Base-by-base conservation (phyloP, 768 basidiomycete genomes). In the Amanita pseudoporphyria region DNA sequence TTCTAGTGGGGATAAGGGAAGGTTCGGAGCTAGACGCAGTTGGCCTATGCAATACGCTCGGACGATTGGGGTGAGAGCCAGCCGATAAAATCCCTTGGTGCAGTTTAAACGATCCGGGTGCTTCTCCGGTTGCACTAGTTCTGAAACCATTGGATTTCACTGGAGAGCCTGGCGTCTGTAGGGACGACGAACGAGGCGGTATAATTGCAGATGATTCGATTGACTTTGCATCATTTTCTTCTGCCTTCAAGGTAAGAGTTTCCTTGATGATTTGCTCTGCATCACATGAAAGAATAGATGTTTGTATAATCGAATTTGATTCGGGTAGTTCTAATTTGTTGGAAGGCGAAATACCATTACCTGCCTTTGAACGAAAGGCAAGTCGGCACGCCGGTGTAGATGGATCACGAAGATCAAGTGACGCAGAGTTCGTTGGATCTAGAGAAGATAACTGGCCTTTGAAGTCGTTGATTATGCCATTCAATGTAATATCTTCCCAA, bases 1-100 rank as follows among this genome's bases (percentile, higher is more conserved):
- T n/a, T 32, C 68, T 68, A 26, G 59, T 64, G 19, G 81, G 72
- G 44, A 89, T 62, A 39, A 90, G 71, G 4, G 87, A 88, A n/a
- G 87, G 87, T 64, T 90, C 87, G 43, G 87, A 90, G 52, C 75
- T 84, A 42, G 84, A 88, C 41, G 87, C 85, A 5, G 76, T 78
- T 32, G 83, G 80, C 33, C 81, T 81, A 58, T 82, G 82, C 51
- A 83, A 74, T n/a, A 78, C 76, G 6, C 78, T 76, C 40, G 86
- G 69, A 44, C 72, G 72, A 24, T 68, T 56, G 21, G 19, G 13
- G 16, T 42, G 40, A 24, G 19, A 54, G 14, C 70, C 71, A 46
- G 65, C 61, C 24, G 62, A 65, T 55, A 73, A 65, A 45, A 69
- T 65, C 31, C 65, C 56, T 28, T 65, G 60, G 40, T 58, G 60